These are phyloP conservation scores for Phaeotremella fagi DNA, from an alignment of 768 basidiomycete species.

Conservation along the genomic window DNA sequence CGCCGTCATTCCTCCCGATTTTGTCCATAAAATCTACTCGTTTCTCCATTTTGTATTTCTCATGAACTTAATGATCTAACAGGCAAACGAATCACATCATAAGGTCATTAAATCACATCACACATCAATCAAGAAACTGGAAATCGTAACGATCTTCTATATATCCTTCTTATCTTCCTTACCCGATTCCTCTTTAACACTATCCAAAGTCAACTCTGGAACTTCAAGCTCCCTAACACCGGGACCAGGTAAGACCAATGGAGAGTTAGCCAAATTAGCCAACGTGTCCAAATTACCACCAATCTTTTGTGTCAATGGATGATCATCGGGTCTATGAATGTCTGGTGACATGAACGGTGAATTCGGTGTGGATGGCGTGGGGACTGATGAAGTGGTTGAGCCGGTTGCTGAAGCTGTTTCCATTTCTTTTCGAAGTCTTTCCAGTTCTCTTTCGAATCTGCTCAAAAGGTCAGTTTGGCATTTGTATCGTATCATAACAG, in stretches of 20 bases:
- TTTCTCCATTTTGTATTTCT: too few species aligned
- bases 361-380: conserved; percentile 11
- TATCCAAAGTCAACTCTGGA: conserved; percentile 27
- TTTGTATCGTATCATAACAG: not conserved
- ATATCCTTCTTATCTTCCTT: conserved; percentile 10
- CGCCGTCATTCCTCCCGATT: too few species aligned
- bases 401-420: conserved; percentile 56
- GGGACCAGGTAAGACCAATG: conserved; percentile 37
- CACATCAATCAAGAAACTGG: too few species aligned
- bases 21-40: too few species aligned
- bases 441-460: conserved; percentile 89
- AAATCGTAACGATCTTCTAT: not conserved
- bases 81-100: too few species aligned
- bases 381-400: conserved; percentile 9
- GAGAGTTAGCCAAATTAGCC: conserved; percentile 30
- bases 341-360: conserved; percentile 10
- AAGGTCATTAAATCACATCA: too few species aligned
- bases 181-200: conserved; percentile 16
- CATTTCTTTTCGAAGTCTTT: conserved; percentile 81
- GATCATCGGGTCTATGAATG: conserved; percentile 8
- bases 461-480: too few species aligned
- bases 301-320: not conserved
- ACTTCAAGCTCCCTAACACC: conserved; percentile 28
- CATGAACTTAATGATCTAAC: too few species aligned
- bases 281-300: conserved; percentile 5